Evolutionary conservation across 164 flowering plant genomes (phyloP).

Genomic region (Kingdonia uniflora): DNA sequence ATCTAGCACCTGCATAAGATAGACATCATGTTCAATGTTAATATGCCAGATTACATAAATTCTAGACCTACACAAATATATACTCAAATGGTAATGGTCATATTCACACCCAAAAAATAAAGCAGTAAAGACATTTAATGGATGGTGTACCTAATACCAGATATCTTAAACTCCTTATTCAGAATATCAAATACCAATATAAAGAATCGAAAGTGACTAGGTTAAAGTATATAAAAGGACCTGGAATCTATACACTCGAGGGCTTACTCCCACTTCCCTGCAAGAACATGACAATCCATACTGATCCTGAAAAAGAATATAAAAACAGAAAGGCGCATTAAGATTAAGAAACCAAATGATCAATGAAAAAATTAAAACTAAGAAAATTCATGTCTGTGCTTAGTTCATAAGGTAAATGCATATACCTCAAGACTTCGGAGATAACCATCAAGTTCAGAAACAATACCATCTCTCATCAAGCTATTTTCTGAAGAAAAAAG

Average conservation of each 20-base stretch:
- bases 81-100: no score
- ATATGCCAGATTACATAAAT: neutral
- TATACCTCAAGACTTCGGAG: conserved; percentile 63
- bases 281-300: conserved; percentile 40
- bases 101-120: neutral
- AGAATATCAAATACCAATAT: no score
- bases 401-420: neutral
- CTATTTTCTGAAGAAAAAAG: conserved; percentile 56
- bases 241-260: conserved; percentile 61
- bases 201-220: no score
- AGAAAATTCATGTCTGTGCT: no score
- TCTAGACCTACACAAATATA: no score
- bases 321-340: neutral
- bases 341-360: no score
- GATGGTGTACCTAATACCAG: no score
- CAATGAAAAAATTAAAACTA: no score
- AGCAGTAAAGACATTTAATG: no score
- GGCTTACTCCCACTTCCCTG: conserved; percentile 37
- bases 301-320: conserved; percentile 37
- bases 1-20: conserved; percentile 62
- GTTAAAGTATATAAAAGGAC: conserved; percentile 18
- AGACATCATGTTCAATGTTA: neutral
- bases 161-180: no score
- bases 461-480: conserved; percentile 26
- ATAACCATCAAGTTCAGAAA: conserved; percentile 51